Evolutionary conservation across 345 rosid species (phyloP).

Genomic region (Arabidopsis thaliana): TAIR10.1 NC_003070.9:17971501-17972000

Average conservation of each 20-base stretch:
- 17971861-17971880: slow-evolving; percentile 6
- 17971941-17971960: neutral
- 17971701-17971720: too few relatives aligned
- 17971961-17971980: neutral
- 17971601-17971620: too few relatives aligned
- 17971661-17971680: too few relatives aligned
- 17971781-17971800: slow-evolving; percentile 6
- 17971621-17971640: too few relatives aligned
- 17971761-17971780: neutral
- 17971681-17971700: too few relatives aligned
- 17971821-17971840: slow-evolving; percentile 1
- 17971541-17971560: slow-evolving; percentile 5
- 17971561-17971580: neutral
- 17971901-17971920: slow-evolving; percentile 4
- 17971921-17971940: neutral
- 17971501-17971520: neutral
- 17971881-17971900: slow-evolving; percentile 5
- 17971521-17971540: neutral
- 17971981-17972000: slow-evolving; percentile 11
- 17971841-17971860: slow-evolving; percentile 17
- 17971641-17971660: too few relatives aligned
- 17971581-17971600: too few relatives aligned
- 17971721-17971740: too few relatives aligned
- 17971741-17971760: too few relatives aligned
- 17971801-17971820: neutral